Conservation (phyloP, 2,329 filamentous ascomycete genomes). For the Graphiopsis chlorocephala region DNA sequence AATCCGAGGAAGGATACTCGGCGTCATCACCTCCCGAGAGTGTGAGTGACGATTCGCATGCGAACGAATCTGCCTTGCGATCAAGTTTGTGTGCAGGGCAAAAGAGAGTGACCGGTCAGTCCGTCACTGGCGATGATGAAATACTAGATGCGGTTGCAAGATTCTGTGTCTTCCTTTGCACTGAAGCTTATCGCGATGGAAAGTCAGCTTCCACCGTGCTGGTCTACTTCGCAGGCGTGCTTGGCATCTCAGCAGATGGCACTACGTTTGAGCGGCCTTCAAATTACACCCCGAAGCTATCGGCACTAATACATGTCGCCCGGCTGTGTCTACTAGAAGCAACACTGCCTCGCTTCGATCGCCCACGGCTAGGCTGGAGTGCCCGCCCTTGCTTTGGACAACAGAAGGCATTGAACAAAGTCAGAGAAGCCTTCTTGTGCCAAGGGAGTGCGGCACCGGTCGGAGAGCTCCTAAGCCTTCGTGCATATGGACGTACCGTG, state of each 20-base stretch:
- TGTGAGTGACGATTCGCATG: no score
- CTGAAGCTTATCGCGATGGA: not conserved
- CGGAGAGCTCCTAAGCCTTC: conserved; percentile 9
- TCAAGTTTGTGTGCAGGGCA: no score
- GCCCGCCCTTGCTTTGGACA: not conserved
- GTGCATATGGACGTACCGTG: conserved; percentile 10
- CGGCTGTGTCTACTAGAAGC: conserved; percentile 7
- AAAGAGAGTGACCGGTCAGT: no score
- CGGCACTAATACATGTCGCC: conserved; percentile 2
- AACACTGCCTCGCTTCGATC: not conserved
- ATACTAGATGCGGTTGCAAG: not conserved
- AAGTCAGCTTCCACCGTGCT: conserved; percentile 9
- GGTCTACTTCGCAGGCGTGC: conserved; percentile 14
- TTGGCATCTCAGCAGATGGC: conserved; percentile 7
- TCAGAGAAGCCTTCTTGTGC: conserved; percentile 13
- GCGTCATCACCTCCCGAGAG: not conserved
- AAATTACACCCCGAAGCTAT: conserved; percentile 17
- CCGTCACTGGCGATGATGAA: not conserved
- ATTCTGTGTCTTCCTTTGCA: not conserved
- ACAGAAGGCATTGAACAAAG: not conserved
- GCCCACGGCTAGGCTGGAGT: not conserved
- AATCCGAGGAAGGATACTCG: not conserved
- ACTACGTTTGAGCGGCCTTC: conserved; percentile 15
- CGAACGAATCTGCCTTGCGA: no score
- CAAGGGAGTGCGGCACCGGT: not conserved